Evolutionary conservation across 2,329 filamentous ascomycete species (phyloP), one percentile per base, ranked within the genome.

Genomic region (Plectosphaerella sp.): DNA sequence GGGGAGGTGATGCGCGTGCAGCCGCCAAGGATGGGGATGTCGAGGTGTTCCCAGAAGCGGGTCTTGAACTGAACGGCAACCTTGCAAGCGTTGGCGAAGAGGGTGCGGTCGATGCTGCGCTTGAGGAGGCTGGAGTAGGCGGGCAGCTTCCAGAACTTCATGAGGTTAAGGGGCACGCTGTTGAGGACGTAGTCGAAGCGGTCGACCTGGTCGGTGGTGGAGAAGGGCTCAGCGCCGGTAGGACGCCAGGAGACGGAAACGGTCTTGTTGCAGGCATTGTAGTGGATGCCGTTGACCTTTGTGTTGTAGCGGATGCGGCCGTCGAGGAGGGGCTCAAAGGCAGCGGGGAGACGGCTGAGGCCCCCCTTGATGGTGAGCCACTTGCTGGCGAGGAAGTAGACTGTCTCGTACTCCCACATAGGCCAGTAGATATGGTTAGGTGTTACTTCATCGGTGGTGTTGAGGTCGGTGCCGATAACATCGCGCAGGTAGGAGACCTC

Each of bases 1-100:
- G 72, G 65, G 41, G 78, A 75, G 50, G 77, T 70, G 4, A 69
- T 70, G 5, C 64, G 63, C 45, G 73, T 74, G 49, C 79, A 84
- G 33, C 81, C 79, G 28, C 81, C 64, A 54, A 60, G 64, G 43
- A 64, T 63, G 42, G 62, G 62, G 15, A 54, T 51, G 10, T 63
- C 61, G 12, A 62, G 58, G 53, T 67, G 20, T 37, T 63, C 59
- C 62, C 61, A 64, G 56, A 62, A 64, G 16, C 81, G 75, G 0
- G 79, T 79, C 59, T 78, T 71, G 64, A 82, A 84, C 58, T 80
- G 79, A 4, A 84, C 67, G 0, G 79, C 74, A 2, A 84, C 72
- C 59, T 69, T 69, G 47, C 59, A 57, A 2, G 62, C 58, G 12
- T 57, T 66, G 6, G 54, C 56, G 46, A 61, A 66, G 49, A 60